Base-by-base conservation (phyloP, 768 basidiomycete species). In the Calocybe cyanea region DNA sequence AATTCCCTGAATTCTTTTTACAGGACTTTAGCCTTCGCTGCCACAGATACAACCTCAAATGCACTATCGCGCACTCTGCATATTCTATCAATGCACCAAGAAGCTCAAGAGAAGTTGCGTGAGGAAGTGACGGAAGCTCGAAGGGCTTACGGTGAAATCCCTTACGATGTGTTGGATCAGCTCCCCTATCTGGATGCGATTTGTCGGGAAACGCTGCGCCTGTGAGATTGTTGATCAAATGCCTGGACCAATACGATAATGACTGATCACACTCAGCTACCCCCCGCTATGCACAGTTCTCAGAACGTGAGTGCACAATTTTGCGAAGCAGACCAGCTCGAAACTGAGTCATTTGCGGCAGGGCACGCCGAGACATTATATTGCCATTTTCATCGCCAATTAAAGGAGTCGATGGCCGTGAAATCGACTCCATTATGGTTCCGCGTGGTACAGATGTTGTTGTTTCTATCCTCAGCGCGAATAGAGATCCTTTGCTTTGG, bases 111-210 rank as follows among this genome's bases (percentile, higher is more conserved):
- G n/a, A 60, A 53, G 45, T 52, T 69, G 4, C 53, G 66, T 2
- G 41, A 59, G 19, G 68, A 69, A 46, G 43, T 68, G 7, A 43
- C 39, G 0, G 40, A 44, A 4, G 14, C 48, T n/a, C 37, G 13
- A n/a, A 28, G 5, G 25, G 25, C 25, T 11, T 28, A 28, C 25
- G 44, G 34, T 21, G 58, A 52, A 15, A 48, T 63, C 31, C 45
- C 45, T 1, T 63, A 64, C 20, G 65, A 65, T 23, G 49, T 59
- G 10, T 47, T 69, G 8, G 40, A 46, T 1, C 25, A 28, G 6
- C 52, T 70, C 18, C 59, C 63, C 2, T 62, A 61, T 35, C 50
- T 69, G n/a, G 63, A 69, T 50, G 65, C 67, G 3, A 52, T 69
- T 14, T 62, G 59, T 41, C 56, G 63, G 30, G 67, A 68, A 46